Percentiles rank a stretch among this genome's conserved stretches.
phyloP scores from a whole-genome alignment of 176 grass and related monocot species.

The Aegilops tauschii region DNA sequence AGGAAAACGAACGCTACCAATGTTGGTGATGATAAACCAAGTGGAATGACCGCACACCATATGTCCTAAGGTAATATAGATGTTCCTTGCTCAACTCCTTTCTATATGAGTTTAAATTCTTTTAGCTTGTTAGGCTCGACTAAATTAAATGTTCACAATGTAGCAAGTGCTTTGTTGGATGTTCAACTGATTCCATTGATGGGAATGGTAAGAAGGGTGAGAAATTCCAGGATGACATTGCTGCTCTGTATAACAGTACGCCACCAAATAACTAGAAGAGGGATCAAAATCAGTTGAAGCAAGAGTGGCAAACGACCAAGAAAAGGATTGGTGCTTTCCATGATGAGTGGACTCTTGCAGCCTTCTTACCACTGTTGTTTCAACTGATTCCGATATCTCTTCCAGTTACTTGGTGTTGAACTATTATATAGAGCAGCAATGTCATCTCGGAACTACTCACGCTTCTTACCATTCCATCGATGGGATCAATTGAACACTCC shows the following conservation, averaged over 20 bases:
- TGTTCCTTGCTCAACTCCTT: background rate
- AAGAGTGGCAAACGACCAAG: too few relatives aligned
- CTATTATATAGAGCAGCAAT: too few relatives aligned
- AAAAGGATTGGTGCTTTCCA: too few relatives aligned
- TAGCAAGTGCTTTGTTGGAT: background rate
- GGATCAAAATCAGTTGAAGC: too few relatives aligned
- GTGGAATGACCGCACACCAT: background rate
- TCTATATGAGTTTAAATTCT: background rate
- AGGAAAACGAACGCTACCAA: background rate
- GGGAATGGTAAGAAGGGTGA: background rate
- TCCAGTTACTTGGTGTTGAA: too few relatives aligned
- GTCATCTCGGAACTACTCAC: background rate
- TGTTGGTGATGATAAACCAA: background rate
- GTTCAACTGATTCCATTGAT: background rate
- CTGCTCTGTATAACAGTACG: too few relatives aligned
- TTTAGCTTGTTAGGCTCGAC: background rate
- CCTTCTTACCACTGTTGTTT: too few relatives aligned
- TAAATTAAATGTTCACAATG: background rate
- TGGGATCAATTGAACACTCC: background rate
- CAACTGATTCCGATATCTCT: too few relatives aligned
- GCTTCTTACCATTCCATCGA: background rate
- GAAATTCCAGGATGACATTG: background rate
- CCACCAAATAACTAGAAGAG: too few relatives aligned
- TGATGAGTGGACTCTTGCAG: too few relatives aligned
- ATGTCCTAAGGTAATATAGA: background rate